Percentiles rank a stretch among this genome's conserved stretches.
Conservation (phyloP, 2,329 filamentous ascomycete species). For the Fusarium sp. region DNA sequence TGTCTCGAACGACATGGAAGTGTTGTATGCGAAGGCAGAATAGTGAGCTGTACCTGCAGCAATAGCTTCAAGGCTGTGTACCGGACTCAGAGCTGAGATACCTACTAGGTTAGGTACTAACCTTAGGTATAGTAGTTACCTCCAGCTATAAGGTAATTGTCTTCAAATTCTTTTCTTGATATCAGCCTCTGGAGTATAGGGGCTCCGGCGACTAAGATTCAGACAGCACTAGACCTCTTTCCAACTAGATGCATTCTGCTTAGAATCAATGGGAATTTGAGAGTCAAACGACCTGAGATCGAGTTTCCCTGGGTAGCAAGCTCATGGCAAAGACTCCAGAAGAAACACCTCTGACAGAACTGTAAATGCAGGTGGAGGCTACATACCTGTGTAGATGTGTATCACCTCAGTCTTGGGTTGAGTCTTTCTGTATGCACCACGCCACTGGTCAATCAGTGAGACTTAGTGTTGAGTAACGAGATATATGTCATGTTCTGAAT, state of each 20-base stretch:
- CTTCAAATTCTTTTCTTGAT: background rate
- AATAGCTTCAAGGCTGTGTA: background rate
- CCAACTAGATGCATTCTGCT: background rate
- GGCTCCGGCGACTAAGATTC: too few species aligned
- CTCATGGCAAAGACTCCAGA: background rate
- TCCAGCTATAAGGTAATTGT: background rate
- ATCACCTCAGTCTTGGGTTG: background rate
- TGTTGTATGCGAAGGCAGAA: too few species aligned
- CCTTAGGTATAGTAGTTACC: too few species aligned
- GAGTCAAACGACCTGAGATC: background rate
- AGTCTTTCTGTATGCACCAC: background rate
- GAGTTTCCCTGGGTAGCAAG: background rate
- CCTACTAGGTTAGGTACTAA: too few species aligned
- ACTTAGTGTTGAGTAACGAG: background rate
- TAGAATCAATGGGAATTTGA: background rate
- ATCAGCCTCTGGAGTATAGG: background rate
- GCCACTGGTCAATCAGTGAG: background rate
- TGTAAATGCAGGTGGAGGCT: too few species aligned
- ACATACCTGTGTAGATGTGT: background rate
- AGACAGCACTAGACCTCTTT: background rate
- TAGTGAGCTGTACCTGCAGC: background rate
- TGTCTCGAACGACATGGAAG: too few species aligned
- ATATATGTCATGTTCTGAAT: background rate
- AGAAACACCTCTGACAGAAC: background rate
- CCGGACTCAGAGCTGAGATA: background rate